Conservation (phyloP, 2,329 filamentous ascomycete species). For the Drechslerella coelobrocha region DNA sequence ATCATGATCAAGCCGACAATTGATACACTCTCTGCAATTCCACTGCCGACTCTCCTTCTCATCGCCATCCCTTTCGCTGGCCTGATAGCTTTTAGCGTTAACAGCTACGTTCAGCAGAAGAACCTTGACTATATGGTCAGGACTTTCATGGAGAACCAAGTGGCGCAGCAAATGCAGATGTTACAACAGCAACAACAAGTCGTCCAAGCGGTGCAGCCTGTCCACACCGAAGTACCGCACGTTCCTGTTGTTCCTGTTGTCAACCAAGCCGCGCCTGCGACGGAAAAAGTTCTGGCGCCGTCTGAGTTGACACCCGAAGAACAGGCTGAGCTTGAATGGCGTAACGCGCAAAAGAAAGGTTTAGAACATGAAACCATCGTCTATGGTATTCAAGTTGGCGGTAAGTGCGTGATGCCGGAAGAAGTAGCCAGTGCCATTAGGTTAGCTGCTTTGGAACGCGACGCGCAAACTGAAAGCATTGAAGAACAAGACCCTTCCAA, state of each 20-base stretch:
- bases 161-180: slow-evolving; percentile 32
- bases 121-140: slow-evolving; percentile 43
- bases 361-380: slow-evolving; percentile 38
- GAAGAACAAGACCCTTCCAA: not conserved
- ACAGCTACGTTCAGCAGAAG: slow-evolving; percentile 42
- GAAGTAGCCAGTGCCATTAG: slow-evolving; percentile 44
- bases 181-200: slow-evolving; percentile 36
- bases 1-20: slow-evolving; percentile 43
- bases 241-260: slow-evolving; percentile 23
- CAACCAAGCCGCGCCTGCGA: slow-evolving; percentile 7
- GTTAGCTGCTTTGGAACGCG: slow-evolving; percentile 29
- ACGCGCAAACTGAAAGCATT: not conserved
- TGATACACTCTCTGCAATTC: slow-evolving; percentile 32
- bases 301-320: slow-evolving; percentile 14
- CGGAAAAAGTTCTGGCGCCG: slow-evolving; percentile 15
- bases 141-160: slow-evolving; percentile 40
- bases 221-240: not conserved
- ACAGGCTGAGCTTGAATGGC: slow-evolving; percentile 31
- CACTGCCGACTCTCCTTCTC: slow-evolving; percentile 37
- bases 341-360: slow-evolving; percentile 29
- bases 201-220: slow-evolving; percentile 9
- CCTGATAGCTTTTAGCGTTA: slow-evolving; percentile 41
- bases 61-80: slow-evolving; percentile 42
- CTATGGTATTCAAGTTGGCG: slow-evolving; percentile 46
- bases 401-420: slow-evolving; percentile 42